Base-by-base conservation (phyloP, 139 green algal genomes). In the Picochlorum sp. region DNA sequence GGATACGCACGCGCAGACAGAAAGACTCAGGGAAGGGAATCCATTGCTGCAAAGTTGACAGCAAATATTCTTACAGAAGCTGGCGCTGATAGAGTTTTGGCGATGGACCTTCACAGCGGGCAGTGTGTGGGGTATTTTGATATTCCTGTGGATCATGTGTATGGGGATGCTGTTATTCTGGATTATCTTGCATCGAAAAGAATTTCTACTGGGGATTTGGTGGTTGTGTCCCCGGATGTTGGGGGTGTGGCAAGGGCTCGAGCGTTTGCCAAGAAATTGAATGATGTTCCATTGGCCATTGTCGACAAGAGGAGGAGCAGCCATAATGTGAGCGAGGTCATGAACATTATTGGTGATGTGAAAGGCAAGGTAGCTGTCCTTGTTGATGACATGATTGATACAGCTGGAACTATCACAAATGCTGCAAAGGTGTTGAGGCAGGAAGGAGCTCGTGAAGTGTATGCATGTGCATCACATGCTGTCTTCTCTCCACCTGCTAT, bases 361-460 rank as follows among this genome's bases (percentile, higher is more conserved):
- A 70, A 81, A 15, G 94, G 90, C 74, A 99, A 99, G 86, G 91
- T 97, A 56, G 90, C 88, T 0, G 90, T 99, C 60, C 87, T 99
- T 72, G 91, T 99, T 62, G 94, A 99, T 72, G 94, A 99, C 85
- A 98, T 99, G 94, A 98, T 98, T 54, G 94, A 98, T 83, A 98
- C 92, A 0, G 70, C 92, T 55, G 93, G 93, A 67, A 98, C 94
- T 61, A 97, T 99, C 71, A 94, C 88, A 31, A 97, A 97, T 66
- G 92, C 88, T 9, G 94, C 85, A 41, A 89, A 87, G 77, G 83
- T 92, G 45, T 81, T 98, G 65, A 77, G 88, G 16, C 65, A 86
- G 13, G 74, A 95, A 57, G 89, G 89, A 15, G 88, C 88, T 1
- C 47, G 72, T 3, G 86, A 95, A 68, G 92, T 99, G 50, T 97